phyloP scores from a whole-genome alignment of 768 basidiomycete genomes.

The Tylopilus sp. region DNA sequence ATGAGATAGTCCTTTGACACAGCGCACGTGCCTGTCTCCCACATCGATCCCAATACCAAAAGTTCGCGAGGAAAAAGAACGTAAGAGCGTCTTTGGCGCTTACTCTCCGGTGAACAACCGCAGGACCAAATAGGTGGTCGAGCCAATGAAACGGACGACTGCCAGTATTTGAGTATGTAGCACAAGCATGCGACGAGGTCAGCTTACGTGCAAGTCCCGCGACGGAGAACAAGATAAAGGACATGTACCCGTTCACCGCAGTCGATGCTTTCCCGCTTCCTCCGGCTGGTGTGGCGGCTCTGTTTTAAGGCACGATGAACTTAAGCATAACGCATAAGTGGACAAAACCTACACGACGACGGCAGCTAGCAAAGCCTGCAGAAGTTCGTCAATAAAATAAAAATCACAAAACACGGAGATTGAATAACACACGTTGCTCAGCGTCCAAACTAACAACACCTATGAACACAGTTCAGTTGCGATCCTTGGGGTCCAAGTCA shows the following conservation, averaged over 20 bases:
- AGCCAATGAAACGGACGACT: constrained; percentile 86
- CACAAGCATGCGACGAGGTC: not conserved
- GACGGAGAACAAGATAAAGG: not conserved
- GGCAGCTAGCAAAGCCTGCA: constrained; percentile 67
- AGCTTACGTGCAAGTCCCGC: constrained; percentile 30
- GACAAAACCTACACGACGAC: constrained; percentile 60
- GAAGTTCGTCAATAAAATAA: constrained; percentile 7
- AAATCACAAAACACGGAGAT: not conserved
- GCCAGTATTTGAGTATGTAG: not conserved
- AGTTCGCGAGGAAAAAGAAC: not conserved
- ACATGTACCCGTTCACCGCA: not conserved
- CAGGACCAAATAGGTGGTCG: constrained; percentile 77
- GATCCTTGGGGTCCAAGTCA: not conserved
- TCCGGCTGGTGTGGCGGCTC: not conserved
- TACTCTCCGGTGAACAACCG: constrained; percentile 88
- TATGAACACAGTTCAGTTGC: constrained; percentile 22
- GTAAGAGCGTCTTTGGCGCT: not conserved
- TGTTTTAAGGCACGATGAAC: not conserved
- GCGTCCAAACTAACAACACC: constrained; percentile 84
- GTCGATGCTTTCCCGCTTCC: not conserved
- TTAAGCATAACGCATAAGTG: not conserved
- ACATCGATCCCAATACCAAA: not conserved
- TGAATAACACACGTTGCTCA: constrained; percentile 65
- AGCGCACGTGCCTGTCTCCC: not conserved
- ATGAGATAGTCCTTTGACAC: not conserved